A percentile compares a stretch with the other conserved stretches of the same genome.
Evolutionary conservation across 2,329 filamentous ascomycete genomes (phyloP).

Genomic region (Penicillium sp.): DNA sequence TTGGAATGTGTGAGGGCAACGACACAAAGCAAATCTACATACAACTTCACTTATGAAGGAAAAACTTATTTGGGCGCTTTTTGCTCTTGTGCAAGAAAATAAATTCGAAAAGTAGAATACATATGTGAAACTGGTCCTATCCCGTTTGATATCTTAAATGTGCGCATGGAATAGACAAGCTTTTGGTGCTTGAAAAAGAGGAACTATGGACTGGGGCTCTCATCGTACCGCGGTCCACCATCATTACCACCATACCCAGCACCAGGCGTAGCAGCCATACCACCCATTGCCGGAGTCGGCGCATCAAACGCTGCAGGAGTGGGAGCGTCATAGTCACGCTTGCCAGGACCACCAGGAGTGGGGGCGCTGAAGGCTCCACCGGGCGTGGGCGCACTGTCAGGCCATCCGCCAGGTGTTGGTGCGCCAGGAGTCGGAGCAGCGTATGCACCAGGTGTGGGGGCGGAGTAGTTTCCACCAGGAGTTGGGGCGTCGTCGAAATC

Average conservation of each 20-base stretch:
- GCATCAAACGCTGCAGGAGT: slow-evolving; percentile 41
- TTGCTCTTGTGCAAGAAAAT: slow-evolving; percentile 14
- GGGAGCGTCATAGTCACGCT: slow-evolving; percentile 27
- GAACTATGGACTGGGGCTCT: slow-evolving; percentile 42
- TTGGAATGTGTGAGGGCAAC: too few species aligned
- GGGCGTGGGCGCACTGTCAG: slow-evolving; percentile 47
- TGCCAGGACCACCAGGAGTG: slow-evolving; percentile 40
- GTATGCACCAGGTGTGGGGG: slow-evolving; percentile 63
- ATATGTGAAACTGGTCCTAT: slow-evolving; percentile 20
- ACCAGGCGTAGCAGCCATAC: slow-evolving; percentile 40
- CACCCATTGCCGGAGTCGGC: slow-evolving; percentile 49
- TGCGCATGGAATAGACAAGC: slow-evolving; percentile 11
- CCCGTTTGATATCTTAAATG: slow-evolving; percentile 17
- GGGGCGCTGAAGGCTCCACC: slow-evolving; percentile 46
- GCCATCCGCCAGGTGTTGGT: slow-evolving; percentile 50
- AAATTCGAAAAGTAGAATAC: slow-evolving; percentile 24
- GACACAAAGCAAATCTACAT: too few species aligned
- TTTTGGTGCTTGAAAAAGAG: slow-evolving; percentile 17
- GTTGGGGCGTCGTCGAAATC: slow-evolving; percentile 72
- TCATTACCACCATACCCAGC: slow-evolving; percentile 41
- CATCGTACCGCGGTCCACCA: slow-evolving; percentile 45
- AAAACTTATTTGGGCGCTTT: too few species aligned
- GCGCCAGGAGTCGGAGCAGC: slow-evolving; percentile 68
- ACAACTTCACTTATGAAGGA: too few species aligned
- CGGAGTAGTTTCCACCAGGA: slow-evolving; percentile 64